A percentile compares a stretch with the other conserved stretches of the same genome.
Conservation (phyloP, 2,329 filamentous ascomycete species). For the Biscogniauxia mediterranea region DNA sequence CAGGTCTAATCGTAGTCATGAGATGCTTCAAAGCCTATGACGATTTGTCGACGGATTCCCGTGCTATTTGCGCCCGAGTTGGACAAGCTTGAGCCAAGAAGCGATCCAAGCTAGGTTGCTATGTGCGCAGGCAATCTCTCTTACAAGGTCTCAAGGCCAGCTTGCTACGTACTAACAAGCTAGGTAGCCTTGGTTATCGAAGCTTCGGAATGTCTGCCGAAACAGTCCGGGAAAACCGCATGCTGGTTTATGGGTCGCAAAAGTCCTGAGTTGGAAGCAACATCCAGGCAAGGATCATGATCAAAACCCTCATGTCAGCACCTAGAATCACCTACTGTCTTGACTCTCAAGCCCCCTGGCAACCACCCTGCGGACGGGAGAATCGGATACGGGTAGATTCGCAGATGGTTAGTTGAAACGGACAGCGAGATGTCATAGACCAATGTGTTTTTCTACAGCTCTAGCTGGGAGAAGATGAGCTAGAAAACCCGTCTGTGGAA, state of each 20-base stretch:
- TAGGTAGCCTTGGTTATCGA: not conserved
- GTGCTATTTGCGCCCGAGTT: not conserved
- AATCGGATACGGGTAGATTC: not conserved
- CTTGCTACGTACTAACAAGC: not conserved
- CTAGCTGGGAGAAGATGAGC: not conserved
- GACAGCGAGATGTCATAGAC: not conserved
- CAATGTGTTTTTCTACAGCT: not conserved
- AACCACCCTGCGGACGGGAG: not conserved
- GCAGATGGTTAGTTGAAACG: not conserved
- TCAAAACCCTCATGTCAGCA: slow-evolving; percentile 21
- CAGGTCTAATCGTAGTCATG: slow-evolving; percentile 1
- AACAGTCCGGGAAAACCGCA: slow-evolving; percentile 9
- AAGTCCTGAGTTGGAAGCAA: slow-evolving; percentile 8
- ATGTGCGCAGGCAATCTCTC: not conserved
- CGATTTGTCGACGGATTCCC: slow-evolving; percentile 5
- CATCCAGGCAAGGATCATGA: slow-evolving; percentile 6
- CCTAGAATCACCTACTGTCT: slow-evolving; percentile 13
- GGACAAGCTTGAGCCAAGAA: not conserved
- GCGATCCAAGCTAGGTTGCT: not conserved
- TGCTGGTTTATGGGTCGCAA: slow-evolving; percentile 7
- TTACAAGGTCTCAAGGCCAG: not conserved
- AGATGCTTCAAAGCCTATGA: slow-evolving; percentile 8
- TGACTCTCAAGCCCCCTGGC: not conserved
- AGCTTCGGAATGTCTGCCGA: not conserved
- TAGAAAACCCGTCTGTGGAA: not conserved